phyloP scores from a whole-genome alignment of 495 filamentous ascomycete species.

The Penicillium egyptiacum region DNA sequence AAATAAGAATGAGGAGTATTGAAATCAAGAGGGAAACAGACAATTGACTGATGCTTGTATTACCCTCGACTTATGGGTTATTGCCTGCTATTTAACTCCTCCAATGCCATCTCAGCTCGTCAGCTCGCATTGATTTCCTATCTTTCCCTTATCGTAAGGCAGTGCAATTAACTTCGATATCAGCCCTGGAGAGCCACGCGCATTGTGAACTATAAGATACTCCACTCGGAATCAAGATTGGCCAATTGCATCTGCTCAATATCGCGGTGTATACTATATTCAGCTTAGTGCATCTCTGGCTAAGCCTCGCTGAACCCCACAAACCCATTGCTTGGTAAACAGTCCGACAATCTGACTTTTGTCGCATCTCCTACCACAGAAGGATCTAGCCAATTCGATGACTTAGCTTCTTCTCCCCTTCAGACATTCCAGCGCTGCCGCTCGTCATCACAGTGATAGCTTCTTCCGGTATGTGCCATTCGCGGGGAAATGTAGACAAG shows the following conservation, averaged over 20 bases:
- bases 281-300: background rate
- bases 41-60: background rate
- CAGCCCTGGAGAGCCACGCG: background rate
- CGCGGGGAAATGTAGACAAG: too few relatives aligned
- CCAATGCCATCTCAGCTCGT: background rate
- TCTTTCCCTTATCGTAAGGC: background rate
- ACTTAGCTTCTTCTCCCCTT: background rate
- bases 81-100: conserved; percentile 3
- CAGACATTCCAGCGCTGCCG: background rate
- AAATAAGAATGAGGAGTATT: background rate
- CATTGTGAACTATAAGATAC: background rate
- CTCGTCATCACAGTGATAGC: background rate
- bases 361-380: background rate
- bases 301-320: background rate
- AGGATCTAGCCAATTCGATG: background rate
- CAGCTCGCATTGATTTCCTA: conserved; percentile 3
- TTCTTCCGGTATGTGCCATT: too few relatives aligned
- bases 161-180: conserved; percentile 1
- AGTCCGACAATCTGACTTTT: background rate
- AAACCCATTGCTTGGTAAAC: background rate
- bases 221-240: background rate
- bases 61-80: background rate
- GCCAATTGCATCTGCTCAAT: background rate
- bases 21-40: too few relatives aligned
- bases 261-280: background rate